phyloP scores from a whole-genome alignment of 208 protist genomes.

The Leishmania major region DNA sequence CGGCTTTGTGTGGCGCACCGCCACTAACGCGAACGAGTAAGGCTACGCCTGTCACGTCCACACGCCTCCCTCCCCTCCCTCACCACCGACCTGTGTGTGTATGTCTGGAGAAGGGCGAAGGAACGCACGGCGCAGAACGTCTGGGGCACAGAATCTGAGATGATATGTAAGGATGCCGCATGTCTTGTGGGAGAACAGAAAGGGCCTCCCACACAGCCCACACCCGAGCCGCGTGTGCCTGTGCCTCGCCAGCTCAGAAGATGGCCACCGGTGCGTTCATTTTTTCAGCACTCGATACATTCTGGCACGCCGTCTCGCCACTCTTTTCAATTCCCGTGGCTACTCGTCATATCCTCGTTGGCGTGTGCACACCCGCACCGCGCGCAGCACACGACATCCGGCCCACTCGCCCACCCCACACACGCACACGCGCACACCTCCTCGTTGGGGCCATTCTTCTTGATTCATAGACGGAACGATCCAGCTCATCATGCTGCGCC shows the following conservation, averaged over 20 bases:
- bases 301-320: not conserved
- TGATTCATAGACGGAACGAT: not conserved
- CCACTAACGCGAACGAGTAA: not conserved
- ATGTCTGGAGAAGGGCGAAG: not conserved
- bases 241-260: not conserved
- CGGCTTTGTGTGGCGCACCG: not conserved
- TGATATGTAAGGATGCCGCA: not conserved
- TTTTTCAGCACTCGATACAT: not conserved
- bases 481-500: constrained; percentile 30
- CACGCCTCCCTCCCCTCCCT: not conserved
- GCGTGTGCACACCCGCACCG: not conserved
- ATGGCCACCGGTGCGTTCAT: not conserved
- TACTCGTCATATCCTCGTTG: not conserved
- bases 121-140: not conserved
- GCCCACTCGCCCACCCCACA: not conserved
- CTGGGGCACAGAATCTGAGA: not conserved
- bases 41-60: not conserved
- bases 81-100: not conserved
- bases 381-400: not conserved
- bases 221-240: not conserved
- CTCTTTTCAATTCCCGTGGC: not conserved
- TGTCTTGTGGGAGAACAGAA: not conserved
- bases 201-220: not conserved
- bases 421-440: not conserved
- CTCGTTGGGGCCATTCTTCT: too few relatives aligned